Percentiles rank a stretch among this genome's conserved stretches.
These are phyloP conservation scores for Curvularia eragrostidis DNA, from an alignment of 2,329 filamentous ascomycete genomes.

Conservation along the genomic window DNA sequence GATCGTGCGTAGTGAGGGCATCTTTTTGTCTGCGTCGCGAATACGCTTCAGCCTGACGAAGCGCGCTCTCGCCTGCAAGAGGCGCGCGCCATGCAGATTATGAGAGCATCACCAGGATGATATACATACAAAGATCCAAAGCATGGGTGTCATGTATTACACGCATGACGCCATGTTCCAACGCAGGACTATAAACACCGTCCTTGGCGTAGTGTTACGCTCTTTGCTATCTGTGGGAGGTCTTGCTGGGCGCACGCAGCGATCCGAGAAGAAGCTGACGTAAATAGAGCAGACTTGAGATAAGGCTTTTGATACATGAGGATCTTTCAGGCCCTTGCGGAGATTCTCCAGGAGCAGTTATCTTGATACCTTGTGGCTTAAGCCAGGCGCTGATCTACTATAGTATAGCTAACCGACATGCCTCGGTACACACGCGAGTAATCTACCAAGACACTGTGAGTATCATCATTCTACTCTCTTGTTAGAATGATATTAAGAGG, in stretches of 20 bases:
- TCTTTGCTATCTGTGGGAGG: neutral
- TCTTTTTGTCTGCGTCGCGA: conserved; percentile 4
- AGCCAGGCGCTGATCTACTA: neutral
- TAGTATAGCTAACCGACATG: neutral
- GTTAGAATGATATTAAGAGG: neutral
- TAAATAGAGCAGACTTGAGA: neutral
- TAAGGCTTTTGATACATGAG: neutral
- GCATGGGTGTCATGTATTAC: neutral
- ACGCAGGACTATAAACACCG: neutral
- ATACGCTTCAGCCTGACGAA: conserved; percentile 12
- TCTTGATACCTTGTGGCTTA: neutral
- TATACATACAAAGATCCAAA: neutral
- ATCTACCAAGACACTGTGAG: neutral
- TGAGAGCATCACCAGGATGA: neutral
- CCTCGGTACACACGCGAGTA: neutral
- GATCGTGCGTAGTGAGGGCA: neutral
- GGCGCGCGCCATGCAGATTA: conserved; percentile 2
- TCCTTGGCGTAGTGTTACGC: neutral
- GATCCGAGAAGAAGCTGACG: neutral
- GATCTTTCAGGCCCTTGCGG: neutral
- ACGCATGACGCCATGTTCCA: neutral
- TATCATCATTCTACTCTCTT: neutral
- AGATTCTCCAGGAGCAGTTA: neutral
- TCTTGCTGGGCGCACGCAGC: neutral
- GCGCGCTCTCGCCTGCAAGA: conserved; percentile 7